Evolutionary conservation across 2,329 filamentous ascomycete species (phyloP), one percentile per base, ranked within the genome.

Genomic region (Apiospora kogelbergensis): DNA sequence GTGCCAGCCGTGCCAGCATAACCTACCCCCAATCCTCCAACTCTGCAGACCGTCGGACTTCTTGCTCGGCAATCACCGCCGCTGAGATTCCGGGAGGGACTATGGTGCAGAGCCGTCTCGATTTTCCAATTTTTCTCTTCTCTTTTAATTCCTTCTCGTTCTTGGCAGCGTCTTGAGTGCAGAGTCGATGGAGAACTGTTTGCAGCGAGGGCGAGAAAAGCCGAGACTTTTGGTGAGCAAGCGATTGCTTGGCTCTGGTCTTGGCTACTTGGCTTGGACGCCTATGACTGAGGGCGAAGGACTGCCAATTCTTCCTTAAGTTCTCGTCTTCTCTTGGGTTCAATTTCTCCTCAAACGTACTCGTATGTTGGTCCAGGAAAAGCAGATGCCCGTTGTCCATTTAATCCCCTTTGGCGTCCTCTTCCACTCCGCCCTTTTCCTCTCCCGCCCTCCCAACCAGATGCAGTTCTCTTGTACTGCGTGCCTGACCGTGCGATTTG

Each of bases 201-300:
- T 42, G 40, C 40, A 42, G 40, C 40, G 40, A 42, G 40, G 40
- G 40, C 40, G 40, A 42, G 42, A 45, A 45, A 45, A 45, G 42
- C 65, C 65, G 65, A 66, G 65, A 66, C 65, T 48, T 66, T 66
- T 60, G 65, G 65, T 66, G 65, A 66, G 42, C 65, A 66, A 66
- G 65, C 65, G 44, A 66, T 40, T 66, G 65, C 65, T 66, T 66
- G 65, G 65, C 65, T 30, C 17, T 46, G 44, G 65, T 30, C 65
- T 66, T 66, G 65, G 65, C 65, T 66, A 66, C 65, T 66, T 66
- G 65, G 65, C 65, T 66, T 48, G 37, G 65, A 46, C 42, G 65
- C 42, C 65, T 66, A 48, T 20, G 45, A 46, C 45, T 45, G 33
- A 46, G 42, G 65, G 30, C 42, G 44, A 66, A 46, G 65, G 44